Evolutionary conservation across 352 stramenopile genomes (phyloP), one percentile per base, ranked within the genome.

Genomic region (Pythium folliculosum): DNA sequence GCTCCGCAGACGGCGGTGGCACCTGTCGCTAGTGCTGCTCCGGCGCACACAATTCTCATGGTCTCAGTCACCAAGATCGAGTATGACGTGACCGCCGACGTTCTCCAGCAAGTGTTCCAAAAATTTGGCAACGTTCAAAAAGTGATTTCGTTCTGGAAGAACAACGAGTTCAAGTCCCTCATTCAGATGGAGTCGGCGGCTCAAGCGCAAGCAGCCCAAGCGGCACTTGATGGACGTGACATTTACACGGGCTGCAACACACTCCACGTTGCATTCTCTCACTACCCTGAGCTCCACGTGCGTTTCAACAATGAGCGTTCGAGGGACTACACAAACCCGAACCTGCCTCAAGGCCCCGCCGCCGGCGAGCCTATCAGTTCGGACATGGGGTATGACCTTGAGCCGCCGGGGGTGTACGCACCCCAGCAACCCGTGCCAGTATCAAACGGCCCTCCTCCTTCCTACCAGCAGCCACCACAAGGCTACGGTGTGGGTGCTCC

Each of bases 221-320:
- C 77, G 0, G 81, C 86, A 12, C 80, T 94, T 4, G 80, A 94
- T 62, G 86, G 86, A 12, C 84, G 86, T 19, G 86, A 94, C 52
- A 94, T 94, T 51, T 94, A 94, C 81, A 92, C 86, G 25, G 86
- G 86, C 49, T 94, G 86, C 72, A 94, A 94, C 67, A 81, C 80
- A 70, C 80, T 94, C 40, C 86, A 78, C 61, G 90, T 94, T 49
- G 80, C 88, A 17, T 92, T 92, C 65, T 92, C 84, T 14, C 81
- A 79, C 25, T 84, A 92, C 53, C 62, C 77, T 1, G 82, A 91
- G 59, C 75, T 94, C 35, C 77, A 68, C 12, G 86, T 94, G 50
- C 84, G 84, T 37, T 94, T 82, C 67, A 94, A 94, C 72, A 85
- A 84, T 65, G 84, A 92, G 30, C 76, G 77, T 44, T 91, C 82